Percentiles rank a stretch among this genome's conserved stretches.
Evolutionary conservation across 139 green algal species (phyloP).

Genomic region (Micromonas pusilla): DNA sequence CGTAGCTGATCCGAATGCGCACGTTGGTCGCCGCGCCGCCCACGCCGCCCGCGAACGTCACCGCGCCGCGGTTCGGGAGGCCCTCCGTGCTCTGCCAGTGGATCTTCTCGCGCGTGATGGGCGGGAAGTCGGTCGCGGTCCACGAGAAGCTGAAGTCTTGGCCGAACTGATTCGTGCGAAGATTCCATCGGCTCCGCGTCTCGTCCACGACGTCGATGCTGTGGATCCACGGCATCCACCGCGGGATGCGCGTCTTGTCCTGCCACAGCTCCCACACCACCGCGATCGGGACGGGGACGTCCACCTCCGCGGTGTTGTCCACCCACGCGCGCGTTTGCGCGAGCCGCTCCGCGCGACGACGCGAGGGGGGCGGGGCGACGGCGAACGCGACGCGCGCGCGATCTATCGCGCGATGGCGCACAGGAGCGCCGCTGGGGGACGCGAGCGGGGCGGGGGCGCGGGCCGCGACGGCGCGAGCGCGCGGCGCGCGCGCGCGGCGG

Average conservation of each 20-base stretch:
- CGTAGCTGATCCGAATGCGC: slow-evolving; percentile 79
- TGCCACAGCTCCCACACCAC: slow-evolving; percentile 68
- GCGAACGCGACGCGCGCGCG: too few relatives aligned
- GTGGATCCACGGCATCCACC: slow-evolving; percentile 88
- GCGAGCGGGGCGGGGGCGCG: too few relatives aligned
- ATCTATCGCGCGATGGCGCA: too few relatives aligned
- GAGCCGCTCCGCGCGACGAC: too few relatives aligned
- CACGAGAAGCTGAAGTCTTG: slow-evolving; percentile 80
- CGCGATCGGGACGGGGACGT: slow-evolving; percentile 63
- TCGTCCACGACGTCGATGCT: slow-evolving; percentile 57
- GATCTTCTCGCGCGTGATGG: slow-evolving; percentile 73
- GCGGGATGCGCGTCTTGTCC: slow-evolving; percentile 66
- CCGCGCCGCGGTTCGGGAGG: slow-evolving; percentile 1
- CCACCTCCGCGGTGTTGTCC: slow-evolving; percentile 40
- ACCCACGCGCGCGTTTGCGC: too few relatives aligned
- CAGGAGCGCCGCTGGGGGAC: too few relatives aligned
- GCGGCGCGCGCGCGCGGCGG: too few relatives aligned
- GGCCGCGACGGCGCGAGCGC: too few relatives aligned
- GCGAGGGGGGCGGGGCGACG: too few relatives aligned
- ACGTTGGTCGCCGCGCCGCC: slow-evolving; percentile 40
- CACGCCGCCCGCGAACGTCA: neutral
- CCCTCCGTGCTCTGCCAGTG: slow-evolving; percentile 53
- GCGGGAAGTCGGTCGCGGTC: slow-evolving; percentile 72
- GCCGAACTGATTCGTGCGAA: slow-evolving; percentile 73
- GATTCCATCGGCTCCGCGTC: slow-evolving; percentile 71